Base-by-base conservation (phyloP, 495 filamentous ascomycete genomes). In the Diplogelasinospora grovesii region DNA sequence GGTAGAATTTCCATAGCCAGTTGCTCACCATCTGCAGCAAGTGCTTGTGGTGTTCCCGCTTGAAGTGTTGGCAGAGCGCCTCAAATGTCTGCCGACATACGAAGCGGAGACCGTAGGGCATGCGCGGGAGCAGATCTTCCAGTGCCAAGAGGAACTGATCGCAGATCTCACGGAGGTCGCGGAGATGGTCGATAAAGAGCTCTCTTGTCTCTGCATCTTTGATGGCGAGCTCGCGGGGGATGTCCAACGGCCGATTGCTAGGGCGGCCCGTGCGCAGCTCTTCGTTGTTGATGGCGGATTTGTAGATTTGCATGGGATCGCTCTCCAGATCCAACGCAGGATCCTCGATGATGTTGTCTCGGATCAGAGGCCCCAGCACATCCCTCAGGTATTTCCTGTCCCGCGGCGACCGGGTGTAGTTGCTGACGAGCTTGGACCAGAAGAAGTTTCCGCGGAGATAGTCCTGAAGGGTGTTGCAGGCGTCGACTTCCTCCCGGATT, bases 291-390 rank as follows among this genome's bases (percentile, higher is more conserved):
- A 97, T 89, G 8, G 83, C 78, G 9, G 88, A 89, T 18, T 86
- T 78, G 64, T 99, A 96, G 36, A 99, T 99, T 50, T 96, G 90
- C 70, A 97, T 83, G 0, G 92, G 92, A 56, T 99, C 92, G 53
- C 90, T 95, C 61, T 99, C 92, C 11, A 99, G 72, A 50, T 97
- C 89, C 36, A 97, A 70, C 7, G 82, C 81, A 5, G 85, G 81
- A 46, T 95, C 93, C 22, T 95, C 90, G 31, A 96, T 82, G 56
- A 97, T 82, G 52, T 88, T 86, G 46, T 92, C 81, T 46, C 81
- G 80, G 45, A 97, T 82, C 23, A 96, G 62, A 6, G 85, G 77
- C 10, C 86, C 87, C 8, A 96, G 63, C 8, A 95, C 67, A 50
- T 92, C 85, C 22, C 85, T 78, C 54, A 97, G 72, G 62, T 86